Percentiles rank a stretch among this genome's conserved stretches.
These are phyloP conservation scores for Leptodermis oblonga DNA, from an alignment of 257 asterid species.

Conservation along the genomic window DNA sequence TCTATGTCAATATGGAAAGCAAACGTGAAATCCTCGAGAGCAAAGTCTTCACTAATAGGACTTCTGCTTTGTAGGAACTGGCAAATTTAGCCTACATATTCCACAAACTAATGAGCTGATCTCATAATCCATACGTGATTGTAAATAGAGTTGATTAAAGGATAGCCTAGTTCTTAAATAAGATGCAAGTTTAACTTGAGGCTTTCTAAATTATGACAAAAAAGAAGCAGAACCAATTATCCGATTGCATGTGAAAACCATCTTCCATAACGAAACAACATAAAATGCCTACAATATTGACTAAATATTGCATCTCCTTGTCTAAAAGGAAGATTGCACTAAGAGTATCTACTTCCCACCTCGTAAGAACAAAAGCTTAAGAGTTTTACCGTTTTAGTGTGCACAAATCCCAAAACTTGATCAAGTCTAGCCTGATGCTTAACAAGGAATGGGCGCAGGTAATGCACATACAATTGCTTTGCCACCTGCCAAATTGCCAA, in stretches of 20 bases:
- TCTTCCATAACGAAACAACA: not conserved
- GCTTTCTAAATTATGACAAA: not conserved
- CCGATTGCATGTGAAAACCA: not conserved
- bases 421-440: constrained; percentile 68
- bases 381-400: constrained; percentile 64
- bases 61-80: constrained; percentile 59
- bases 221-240: constrained; percentile 1
- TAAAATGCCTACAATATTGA: not conserved
- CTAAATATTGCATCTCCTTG: not conserved
- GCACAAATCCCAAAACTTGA: constrained; percentile 43
- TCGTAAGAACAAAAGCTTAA: not conserved
- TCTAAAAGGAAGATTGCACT: too few species aligned
- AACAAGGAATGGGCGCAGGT: constrained; percentile 69
- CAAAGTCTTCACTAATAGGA: constrained; percentile 49
- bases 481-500: constrained; percentile 64
- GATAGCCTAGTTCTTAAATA: not conserved
- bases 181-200: not conserved
- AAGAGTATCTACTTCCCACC: not conserved
- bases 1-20: too few species aligned
- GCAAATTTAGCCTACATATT: constrained; percentile 62
- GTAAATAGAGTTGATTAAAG: not conserved
- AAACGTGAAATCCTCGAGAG: constrained; percentile 42
- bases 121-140: not conserved
- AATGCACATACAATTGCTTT: constrained; percentile 53
- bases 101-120: not conserved